Base-by-base conservation (phyloP, 1,284 basidiomycete species). In the Meira nashicola region DNA sequence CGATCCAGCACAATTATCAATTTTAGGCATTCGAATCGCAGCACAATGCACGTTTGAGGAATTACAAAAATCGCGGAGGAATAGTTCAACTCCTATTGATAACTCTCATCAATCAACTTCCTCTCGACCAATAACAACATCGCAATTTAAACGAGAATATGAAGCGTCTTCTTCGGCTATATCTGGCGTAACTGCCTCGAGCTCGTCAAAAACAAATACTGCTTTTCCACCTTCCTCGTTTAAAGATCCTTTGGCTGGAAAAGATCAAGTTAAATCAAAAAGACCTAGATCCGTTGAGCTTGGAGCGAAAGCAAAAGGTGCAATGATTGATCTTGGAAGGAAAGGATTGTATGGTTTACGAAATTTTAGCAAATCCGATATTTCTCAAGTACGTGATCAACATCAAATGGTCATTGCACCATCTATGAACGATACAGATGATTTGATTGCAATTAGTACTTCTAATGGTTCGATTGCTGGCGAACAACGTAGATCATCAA, bases 291-390 rank as follows among this genome's bases (percentile, higher is more conserved):
- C 50, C 5, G 28, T 41, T 14, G 50, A 53, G 15, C 2, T 53
- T 17, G 50, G 50, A 39, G 50, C 28, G 14, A 53, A 33, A 33
- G 50, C 50, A 14, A 53, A 53, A 41, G 50, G 37, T 5, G 50
- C 50, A 39, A 39, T 53, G 12, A 14, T 53, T 19, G 50, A 53
- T 19, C 17, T 53, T 53, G 50, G 50, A 37, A 37, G 50, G 37
- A 33, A 23, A 14, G 17, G 17, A 5, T 21, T n/a, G 17, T 48
- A 48, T 48, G 46, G 46, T 12, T 48, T 48, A 12, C 46, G 46
- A 2, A 48, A 48, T 23, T 48, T 25, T 5, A 48, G 46, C 46
- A 48, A 23, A 48, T 48, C 46, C 8, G 46, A 48, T 48, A 5
- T 48, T 14, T 14, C 23, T 12, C 17, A 48, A 15, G 7, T 5